Percentiles rank a stretch among this genome's conserved stretches.
Conservation (phyloP, 164 flowering plant species). For the Echeveria elegans region DNA sequence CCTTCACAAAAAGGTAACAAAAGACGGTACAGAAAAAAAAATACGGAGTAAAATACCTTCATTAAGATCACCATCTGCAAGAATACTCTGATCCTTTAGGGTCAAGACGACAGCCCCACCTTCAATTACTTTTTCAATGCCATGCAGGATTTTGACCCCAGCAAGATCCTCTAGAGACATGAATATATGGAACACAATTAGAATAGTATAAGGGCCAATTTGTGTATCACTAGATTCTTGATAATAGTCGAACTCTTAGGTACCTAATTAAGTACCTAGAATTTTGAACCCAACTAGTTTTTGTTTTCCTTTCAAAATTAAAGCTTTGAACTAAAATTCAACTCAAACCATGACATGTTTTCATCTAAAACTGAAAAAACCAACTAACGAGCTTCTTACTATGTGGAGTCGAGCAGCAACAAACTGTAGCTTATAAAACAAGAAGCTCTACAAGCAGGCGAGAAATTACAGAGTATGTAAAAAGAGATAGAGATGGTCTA, state of each 20-base stretch:
- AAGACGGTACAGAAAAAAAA: neutral
- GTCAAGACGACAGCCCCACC: conserved; percentile 99
- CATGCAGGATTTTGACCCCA: conserved; percentile 90
- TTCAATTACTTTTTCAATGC: conserved; percentile 87
- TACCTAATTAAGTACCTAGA: too few relatives aligned
- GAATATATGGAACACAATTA: neutral
- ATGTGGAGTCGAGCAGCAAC: too few relatives aligned
- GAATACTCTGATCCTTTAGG: conserved; percentile 90
- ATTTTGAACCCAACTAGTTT: too few relatives aligned
- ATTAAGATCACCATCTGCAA: conserved; percentile 74
- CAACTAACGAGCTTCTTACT: neutral
- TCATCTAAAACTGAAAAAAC: neutral
- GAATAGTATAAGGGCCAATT: neutral
- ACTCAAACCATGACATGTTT: too few relatives aligned
- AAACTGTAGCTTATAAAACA: too few relatives aligned
- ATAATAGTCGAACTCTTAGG: too few relatives aligned
- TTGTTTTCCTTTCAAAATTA: too few relatives aligned
- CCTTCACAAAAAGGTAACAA: neutral
- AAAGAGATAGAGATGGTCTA: neutral
- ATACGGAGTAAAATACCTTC: conserved; percentile 40
- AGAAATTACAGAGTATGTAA: neutral
- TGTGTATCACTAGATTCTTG: neutral
- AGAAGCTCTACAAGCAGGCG: neutral
- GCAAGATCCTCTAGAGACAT: conserved; percentile 48
- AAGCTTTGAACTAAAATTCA: too few relatives aligned